Conservation (phyloP, 495 filamentous ascomycete genomes). For the Elasticomyces elasticus region DNA sequence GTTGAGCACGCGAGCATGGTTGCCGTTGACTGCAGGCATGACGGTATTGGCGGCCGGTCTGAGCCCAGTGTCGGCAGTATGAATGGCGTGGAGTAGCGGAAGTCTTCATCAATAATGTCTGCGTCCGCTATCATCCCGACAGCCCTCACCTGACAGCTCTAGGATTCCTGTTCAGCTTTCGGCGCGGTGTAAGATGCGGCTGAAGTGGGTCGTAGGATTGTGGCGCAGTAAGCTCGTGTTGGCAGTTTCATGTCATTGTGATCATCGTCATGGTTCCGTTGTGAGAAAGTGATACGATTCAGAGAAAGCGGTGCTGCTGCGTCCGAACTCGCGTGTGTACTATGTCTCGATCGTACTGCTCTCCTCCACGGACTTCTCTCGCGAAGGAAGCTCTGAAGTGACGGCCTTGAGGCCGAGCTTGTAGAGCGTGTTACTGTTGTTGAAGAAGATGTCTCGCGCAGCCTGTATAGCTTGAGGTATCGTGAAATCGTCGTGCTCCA, state of each 20-base stretch:
- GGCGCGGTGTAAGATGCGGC: not conserved
- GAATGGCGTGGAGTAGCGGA: no score
- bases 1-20: not conserved
- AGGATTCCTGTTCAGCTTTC: no score
- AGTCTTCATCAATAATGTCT: no score
- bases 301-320: no score
- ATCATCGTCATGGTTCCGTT: not conserved
- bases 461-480: conserved; percentile 49
- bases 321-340: no score
- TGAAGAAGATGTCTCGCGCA: conserved; percentile 53
- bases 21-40: not conserved
- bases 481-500: conserved; percentile 47
- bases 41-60: not conserved
- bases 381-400: not conserved
- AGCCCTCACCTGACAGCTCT: no score
- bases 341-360: not conserved
- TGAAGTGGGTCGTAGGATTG: not conserved
- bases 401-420: conserved; percentile 28
- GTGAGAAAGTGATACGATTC: not conserved
- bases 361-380: not conserved
- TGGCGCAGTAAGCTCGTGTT: not conserved
- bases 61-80: no score
- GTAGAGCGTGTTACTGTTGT: conserved; percentile 62
- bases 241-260: not conserved
- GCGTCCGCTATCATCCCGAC: no score